Conservation (phyloP, 164 flowering plant species). For the Annona squamosa region DNA sequence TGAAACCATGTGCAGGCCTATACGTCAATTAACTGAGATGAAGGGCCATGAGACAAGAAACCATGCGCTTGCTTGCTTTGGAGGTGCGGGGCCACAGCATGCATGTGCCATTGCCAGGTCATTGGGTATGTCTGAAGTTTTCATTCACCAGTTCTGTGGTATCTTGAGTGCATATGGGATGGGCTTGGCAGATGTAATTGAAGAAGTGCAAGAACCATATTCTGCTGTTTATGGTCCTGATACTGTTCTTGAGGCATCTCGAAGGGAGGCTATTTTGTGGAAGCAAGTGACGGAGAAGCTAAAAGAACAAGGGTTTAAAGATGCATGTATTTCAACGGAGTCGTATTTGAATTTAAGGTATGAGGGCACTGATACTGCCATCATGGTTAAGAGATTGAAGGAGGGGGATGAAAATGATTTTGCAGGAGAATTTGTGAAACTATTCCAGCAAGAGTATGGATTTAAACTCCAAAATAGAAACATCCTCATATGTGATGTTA, state of each 20-base stretch:
- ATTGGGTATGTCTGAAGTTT: conserved; percentile 87
- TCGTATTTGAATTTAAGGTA: conserved; percentile 78
- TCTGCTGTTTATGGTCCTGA: conserved; percentile 69
- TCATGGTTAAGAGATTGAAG: conserved; percentile 65
- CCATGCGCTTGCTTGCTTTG: conserved; percentile 97
- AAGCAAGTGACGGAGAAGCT: conserved; percentile 63
- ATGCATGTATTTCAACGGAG: conserved; percentile 54
- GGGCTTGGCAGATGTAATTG: conserved; percentile 97
- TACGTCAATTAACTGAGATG: conserved; percentile 94
- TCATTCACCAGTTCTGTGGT: conserved; percentile 89
- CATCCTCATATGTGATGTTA: conserved; percentile 78
- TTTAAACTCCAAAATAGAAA: conserved; percentile 76
- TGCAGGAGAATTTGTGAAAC: conserved; percentile 62
- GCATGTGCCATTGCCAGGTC: conserved; percentile 96
- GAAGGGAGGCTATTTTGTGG: conserved; percentile 47
- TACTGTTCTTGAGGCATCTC: conserved; percentile 54
- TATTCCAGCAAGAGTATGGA: conserved; percentile 90
- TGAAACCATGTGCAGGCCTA: conserved; percentile 99
- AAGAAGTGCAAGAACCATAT: conserved; percentile 92
- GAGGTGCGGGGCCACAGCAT: conserved; percentile 99
- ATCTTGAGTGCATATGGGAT: conserved; percentile 97
- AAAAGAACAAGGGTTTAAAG: conserved; percentile 63
- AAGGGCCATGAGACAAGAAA: conserved; percentile 94
- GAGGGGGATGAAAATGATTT: conserved; percentile 42
- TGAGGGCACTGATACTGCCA: conserved; percentile 98